Evolutionary conservation across 2,329 filamentous ascomycete species (phyloP), one percentile per base, ranked within the genome.

Genomic region (Mollisiaceae sp.): DNA sequence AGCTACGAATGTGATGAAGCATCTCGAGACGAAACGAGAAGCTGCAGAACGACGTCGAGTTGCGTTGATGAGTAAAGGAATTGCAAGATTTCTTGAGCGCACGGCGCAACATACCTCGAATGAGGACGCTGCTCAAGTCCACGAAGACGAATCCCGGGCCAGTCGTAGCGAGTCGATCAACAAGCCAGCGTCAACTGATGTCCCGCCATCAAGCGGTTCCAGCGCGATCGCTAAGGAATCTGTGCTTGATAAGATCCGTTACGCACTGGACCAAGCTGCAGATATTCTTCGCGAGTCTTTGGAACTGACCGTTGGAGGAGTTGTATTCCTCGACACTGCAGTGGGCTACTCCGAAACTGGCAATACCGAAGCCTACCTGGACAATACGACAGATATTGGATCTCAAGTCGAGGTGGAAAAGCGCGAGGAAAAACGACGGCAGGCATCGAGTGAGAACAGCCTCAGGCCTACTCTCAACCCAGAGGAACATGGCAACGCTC

Each of bases 301-400:
- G 2, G 74, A 75, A 62, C 61, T 75, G 18, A 68, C 58, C 8
- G 69, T 66, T 55, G 74, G 74, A 11, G 73, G 73, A 4, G 72
- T 75, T 39, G 70, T 73, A 1, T 75, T 75, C 52, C 63, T 75
- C 14, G 73, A 75, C 56, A 69, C 71, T 11, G 63, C 73, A n/a
- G 57, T 69, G 35, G 67, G 69, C 1, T 69, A 70, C 41, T 66
- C 64, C 8, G 69, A 70, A 20, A 59, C 54, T 47, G 67, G 64
- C 6, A 62, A 61, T 22, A 65, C 22, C 2, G 64, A 69, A 12
- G 61, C 65, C 8, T 65, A 67, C 27, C 15, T 32, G 14, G 66
- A 72, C 27, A 58, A 45, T 35, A 62, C 50, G 15, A 67, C 67
- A 12, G 62, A 69, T 52, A 43, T 66, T 14, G 68, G 66, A 18